Evolutionary conservation across 352 stramenopile genomes (phyloP), one percentile per base, ranked within the genome.

Genomic region (Globisporangium emineosum): DNA sequence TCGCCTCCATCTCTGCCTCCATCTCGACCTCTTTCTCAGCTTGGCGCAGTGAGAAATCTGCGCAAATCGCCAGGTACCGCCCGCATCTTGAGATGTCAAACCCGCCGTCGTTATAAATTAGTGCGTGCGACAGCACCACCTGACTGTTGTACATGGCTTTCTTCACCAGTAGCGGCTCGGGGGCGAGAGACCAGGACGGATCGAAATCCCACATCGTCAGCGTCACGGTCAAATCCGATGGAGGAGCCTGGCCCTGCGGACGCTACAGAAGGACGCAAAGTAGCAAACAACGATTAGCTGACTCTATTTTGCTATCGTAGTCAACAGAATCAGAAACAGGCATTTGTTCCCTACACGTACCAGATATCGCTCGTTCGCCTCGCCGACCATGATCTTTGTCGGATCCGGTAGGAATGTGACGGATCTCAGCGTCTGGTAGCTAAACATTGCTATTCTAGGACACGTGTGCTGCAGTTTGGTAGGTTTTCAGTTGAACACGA

Each of bases 101-200:
- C 40, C 97, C 97, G 54, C 97, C 96, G 72, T 99, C 96, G 68
- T 98, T 99, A 76, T 99, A 99, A 30, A 99, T 89, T 57, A 99
- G 82, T 5, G 96, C 93, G 60, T 97, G 88, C 1, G 89, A 93
- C 47, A 98, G 70, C 64, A 96, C 83, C 0, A 90, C 73, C 10
- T 83, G 85, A 29, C 84, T 90, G 64, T 92, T 91, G 59, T 89
- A 81, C 86, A 95, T 95, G 10, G 86, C 86, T 58, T 93, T 93
- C 60, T 89, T 91, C 37, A 75, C 80, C 42, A 90, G 63, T 12
- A 90, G 66, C 15, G 84, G 86, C 62, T 95, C 83, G 3, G 81
- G 70, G 2, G 86, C 83, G 25, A 91, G 58, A 5, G 86, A 77
- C 86, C 86, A 95, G 19, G 84, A 81, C 12, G 85, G 77, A 77